Evolutionary conservation across 2,329 filamentous ascomycete genomes (phyloP).

Genomic region (Xylariaceae sp.): DNA sequence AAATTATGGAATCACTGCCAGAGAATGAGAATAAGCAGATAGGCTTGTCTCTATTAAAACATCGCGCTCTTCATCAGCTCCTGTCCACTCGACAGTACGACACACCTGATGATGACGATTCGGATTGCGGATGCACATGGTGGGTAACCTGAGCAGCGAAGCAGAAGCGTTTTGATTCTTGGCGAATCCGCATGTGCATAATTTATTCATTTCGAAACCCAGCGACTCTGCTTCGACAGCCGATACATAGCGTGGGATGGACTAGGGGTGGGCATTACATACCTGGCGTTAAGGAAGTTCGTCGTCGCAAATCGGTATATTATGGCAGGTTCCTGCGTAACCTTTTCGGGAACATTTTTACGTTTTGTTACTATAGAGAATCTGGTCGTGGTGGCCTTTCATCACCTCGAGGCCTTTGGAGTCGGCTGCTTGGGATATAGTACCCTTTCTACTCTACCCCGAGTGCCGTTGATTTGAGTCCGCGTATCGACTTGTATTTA

Average conservation of each 20-base stretch:
- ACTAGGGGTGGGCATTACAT: slow-evolving; percentile 12
- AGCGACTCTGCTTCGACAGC: background rate
- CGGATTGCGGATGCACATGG: slow-evolving; percentile 55
- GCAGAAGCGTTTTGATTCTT: background rate
- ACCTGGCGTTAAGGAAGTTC: slow-evolving; percentile 13
- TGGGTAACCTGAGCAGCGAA: slow-evolving; percentile 40
- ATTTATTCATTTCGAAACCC: slow-evolving; percentile 5
- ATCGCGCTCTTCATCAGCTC: slow-evolving; percentile 1
- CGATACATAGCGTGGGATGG: slow-evolving; percentile 20
- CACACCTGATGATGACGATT: slow-evolving; percentile 29
- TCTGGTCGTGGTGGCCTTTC: too few relatives aligned
- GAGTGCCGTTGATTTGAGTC: too few relatives aligned
- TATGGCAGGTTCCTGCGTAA: background rate
- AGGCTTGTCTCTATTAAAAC: background rate
- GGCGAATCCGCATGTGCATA: background rate
- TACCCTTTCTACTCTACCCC: background rate
- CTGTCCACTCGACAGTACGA: slow-evolving; percentile 15
- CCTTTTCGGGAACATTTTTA: too few relatives aligned
- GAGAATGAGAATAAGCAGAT: slow-evolving; percentile 13
- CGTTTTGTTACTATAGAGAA: background rate
- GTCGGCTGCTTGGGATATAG: background rate
- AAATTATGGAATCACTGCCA: slow-evolving; percentile 42
- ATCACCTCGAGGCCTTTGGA: background rate
- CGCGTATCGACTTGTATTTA: too few relatives aligned
- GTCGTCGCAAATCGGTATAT: background rate